Evolutionary conservation across 140 eudicot species (phyloP).

Genomic region (Bidens hawaiensis): DNA sequence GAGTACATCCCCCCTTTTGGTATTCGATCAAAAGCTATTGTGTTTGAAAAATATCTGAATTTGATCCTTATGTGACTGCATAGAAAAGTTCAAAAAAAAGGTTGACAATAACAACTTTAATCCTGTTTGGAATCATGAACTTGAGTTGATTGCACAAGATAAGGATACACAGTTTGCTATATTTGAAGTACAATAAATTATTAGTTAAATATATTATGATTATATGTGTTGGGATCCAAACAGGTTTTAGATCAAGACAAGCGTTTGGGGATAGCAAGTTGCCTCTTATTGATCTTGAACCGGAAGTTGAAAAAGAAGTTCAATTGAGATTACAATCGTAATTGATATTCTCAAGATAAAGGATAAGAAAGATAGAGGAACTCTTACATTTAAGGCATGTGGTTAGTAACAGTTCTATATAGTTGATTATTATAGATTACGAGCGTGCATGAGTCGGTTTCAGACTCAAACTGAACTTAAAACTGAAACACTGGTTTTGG

Average conservation of each 20-base stretch:
- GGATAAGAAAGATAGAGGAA: slow-evolving; percentile 96
- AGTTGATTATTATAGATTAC: not conserved
- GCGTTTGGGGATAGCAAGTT: slow-evolving; percentile 69
- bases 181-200: slow-evolving; percentile 27
- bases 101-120: slow-evolving; percentile 77
- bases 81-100: slow-evolving; percentile 85
- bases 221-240: not conserved
- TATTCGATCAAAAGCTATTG: too few relatives aligned
- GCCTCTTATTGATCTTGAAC: slow-evolving; percentile 56
- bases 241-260: slow-evolving; percentile 91
- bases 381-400: slow-evolving; percentile 74
- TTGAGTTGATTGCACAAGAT: slow-evolving; percentile 84
- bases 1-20: too few relatives aligned
- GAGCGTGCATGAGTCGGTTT: too few relatives aligned
- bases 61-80: slow-evolving; percentile 84
- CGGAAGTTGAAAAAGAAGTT: slow-evolving; percentile 60
- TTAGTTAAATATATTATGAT: not conserved
- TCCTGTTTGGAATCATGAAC: slow-evolving; percentile 82
- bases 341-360: slow-evolving; percentile 80
- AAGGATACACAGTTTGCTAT: slow-evolving; percentile 82
- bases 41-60: too few relatives aligned
- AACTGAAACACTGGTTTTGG: too few relatives aligned
- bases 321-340: slow-evolving; percentile 73
- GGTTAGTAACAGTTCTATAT: not conserved
- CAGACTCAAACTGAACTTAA: too few relatives aligned